Base-by-base conservation (phyloP, 139 green algal genomes). In the Chlorella sp. region DNA sequence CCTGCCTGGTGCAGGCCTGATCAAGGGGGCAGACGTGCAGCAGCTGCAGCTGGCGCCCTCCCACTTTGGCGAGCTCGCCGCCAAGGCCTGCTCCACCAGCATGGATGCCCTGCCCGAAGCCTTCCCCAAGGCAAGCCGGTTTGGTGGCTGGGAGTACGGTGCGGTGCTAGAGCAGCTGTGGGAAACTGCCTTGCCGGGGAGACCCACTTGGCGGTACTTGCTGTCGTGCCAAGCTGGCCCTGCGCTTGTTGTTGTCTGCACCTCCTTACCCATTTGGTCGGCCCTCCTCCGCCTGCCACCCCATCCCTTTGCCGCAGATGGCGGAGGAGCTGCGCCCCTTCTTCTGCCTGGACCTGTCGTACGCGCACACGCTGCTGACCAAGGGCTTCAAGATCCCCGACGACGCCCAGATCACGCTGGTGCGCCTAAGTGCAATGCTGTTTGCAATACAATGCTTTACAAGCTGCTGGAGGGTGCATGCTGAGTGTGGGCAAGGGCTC, bases 281-380 rank as follows among this genome's bases (percentile, higher is more conserved):
- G n/a, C n/a, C n/a, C n/a, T 54, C 8, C 46, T 54, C 11, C 9
- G 4, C 9, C 51, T 60, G 14, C 51, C 51, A 11, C 9, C 51
- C 28, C 62, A 1, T 3, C 28, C 62, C 62, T 19, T 36, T 69
- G 62, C 30, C 62, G 1, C 74, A 65, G 48, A 28, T 80, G 19
- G 38, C 86, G 54, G 80, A 92, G 46, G 87, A 89, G 8, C 81
- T 95, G 32, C 84, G 87, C n/a, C 93, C 94, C 36, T 99, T 94
- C 90, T 87, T 98, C 48, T 99, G 97, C 92, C 83, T 98, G 76
- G 97, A 99, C 90, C 87, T 99, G 43, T 89, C 92, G 2, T 99
- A 96, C 92, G 89, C 86, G 44, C 87, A 96, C 83, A 92, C 91
- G 2, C 91, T 99, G 84, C 91, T 99, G 0, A 96, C 89, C 0